Evolutionary conservation across 108 stramenopile species (phyloP).

Genomic region (Skeletonema marinoi): DNA sequence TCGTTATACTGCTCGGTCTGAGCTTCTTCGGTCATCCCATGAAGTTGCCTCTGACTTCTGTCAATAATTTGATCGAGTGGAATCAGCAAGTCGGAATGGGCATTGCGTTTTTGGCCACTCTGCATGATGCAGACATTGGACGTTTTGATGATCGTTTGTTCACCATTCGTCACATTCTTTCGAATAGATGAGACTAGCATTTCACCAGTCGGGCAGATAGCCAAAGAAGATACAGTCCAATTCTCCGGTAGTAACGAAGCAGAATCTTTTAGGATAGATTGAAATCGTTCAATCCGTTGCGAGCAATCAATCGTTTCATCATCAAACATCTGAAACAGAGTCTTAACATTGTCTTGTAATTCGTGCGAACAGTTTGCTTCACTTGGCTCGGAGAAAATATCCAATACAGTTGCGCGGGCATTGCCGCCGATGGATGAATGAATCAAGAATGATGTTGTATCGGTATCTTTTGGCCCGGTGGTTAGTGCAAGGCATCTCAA

Average conservation of each 20-base stretch:
- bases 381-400: slow-evolving; percentile 1
- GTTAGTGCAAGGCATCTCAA: slow-evolving; percentile 70
- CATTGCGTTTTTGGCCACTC: neutral
- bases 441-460: slow-evolving; percentile 25
- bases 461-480: slow-evolving; percentile 42
- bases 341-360: slow-evolving; percentile 3
- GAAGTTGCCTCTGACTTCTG: slow-evolving; percentile 67
- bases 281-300: slow-evolving; percentile 14
- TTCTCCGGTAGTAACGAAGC: slow-evolving; percentile 30
- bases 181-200: slow-evolving; percentile 43
- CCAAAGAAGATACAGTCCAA: slow-evolving; percentile 59
- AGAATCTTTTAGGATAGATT: slow-evolving; percentile 3
- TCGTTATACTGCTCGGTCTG: slow-evolving; percentile 45
- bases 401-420: slow-evolving; percentile 21
- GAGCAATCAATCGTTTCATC: slow-evolving; percentile 2
- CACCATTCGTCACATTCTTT: neutral
- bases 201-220: slow-evolving; percentile 74
- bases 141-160: neutral
- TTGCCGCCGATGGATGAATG: slow-evolving; percentile 49
- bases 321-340: slow-evolving; percentile 50
- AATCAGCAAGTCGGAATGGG: slow-evolving; percentile 47
- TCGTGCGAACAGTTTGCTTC: neutral
- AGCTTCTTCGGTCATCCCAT: slow-evolving; percentile 51
- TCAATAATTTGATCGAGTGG: slow-evolving; percentile 78
- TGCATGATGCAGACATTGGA: slow-evolving; percentile 5